Evolutionary conservation across 2,329 filamentous ascomycete species (phyloP).

Genomic region (Scortechinia acanthostroma): DNA sequence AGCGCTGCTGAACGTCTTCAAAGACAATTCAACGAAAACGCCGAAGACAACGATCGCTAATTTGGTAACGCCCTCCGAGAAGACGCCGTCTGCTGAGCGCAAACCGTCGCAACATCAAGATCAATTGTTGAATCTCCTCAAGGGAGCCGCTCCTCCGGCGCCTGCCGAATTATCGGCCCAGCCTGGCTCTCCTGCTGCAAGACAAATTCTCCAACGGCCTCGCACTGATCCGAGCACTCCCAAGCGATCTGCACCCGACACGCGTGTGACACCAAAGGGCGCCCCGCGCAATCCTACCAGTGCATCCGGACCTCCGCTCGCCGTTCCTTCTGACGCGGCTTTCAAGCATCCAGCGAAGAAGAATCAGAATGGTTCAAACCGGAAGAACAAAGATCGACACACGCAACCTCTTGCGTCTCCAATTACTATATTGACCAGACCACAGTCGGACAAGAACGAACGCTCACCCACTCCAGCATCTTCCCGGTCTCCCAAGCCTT

Average conservation of each 20-base stretch:
- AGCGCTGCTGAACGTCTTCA: slow-evolving; percentile 53
- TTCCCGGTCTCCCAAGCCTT: background rate
- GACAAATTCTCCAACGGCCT: background rate
- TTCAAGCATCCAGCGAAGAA: background rate
- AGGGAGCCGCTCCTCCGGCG: background rate
- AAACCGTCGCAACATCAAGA: slow-evolving; percentile 1
- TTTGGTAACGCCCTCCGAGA: too few species aligned
- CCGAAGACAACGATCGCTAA: background rate
- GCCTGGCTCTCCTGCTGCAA: background rate
- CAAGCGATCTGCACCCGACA: background rate
- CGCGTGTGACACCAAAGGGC: background rate
- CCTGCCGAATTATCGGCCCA: background rate
- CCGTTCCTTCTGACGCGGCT: background rate
- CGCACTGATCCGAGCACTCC: too few species aligned
- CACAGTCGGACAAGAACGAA: background rate
- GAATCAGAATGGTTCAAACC: background rate
- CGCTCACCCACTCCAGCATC: background rate
- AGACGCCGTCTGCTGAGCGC: background rate
- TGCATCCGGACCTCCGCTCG: background rate
- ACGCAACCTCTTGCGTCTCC: background rate
- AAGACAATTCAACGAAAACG: slow-evolving; percentile 11
- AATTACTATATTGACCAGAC: background rate
- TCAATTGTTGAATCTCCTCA: background rate
- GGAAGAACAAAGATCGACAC: background rate
- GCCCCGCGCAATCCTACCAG: too few species aligned